Conservation (phyloP, 345 rosid species). For the Erysimum cheiranthoides region DNA sequence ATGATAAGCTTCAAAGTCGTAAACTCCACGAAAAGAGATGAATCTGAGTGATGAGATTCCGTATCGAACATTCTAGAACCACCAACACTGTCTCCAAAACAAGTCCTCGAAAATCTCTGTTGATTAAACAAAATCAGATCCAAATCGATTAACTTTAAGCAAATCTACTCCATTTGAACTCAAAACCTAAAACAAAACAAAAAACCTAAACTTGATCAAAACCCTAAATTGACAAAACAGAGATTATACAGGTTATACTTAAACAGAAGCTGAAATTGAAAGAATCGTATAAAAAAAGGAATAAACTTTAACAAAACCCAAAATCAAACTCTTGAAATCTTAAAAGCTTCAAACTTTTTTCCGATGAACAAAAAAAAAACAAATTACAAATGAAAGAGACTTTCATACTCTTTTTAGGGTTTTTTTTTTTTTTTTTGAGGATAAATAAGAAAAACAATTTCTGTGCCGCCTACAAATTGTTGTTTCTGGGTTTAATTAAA, state of each 20-base stretch:
- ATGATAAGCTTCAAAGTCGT: conserved; percentile 41
- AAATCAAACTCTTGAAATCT: conserved; percentile 33
- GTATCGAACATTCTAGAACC: conserved; percentile 41
- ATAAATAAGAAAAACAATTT: conserved; percentile 19
- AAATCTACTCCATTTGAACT: conserved; percentile 37
- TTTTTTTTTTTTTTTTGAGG: conserved; percentile 25
- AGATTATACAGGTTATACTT: conserved; percentile 41
- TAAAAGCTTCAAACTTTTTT: neutral
- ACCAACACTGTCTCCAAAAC: conserved; percentile 3
- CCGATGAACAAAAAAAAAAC: neutral
- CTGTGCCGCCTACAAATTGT: conserved; percentile 39
- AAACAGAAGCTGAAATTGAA: conserved; percentile 45
- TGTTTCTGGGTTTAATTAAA: conserved; percentile 24
- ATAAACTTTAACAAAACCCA: neutral
- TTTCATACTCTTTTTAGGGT: conserved; percentile 47
- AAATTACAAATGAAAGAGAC: neutral
- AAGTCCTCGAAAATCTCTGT: conserved; percentile 16
- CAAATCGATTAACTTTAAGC: conserved; percentile 2
- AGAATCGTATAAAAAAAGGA: neutral
- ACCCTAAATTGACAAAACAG: conserved; percentile 38
- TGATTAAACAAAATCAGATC: conserved; percentile 37
- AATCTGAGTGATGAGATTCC: conserved; percentile 41
- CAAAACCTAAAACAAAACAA: conserved; percentile 25
- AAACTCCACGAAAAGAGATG: conserved; percentile 12
- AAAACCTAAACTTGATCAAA: conserved; percentile 50